Evolutionary conservation across 2,329 filamentous ascomycete species (phyloP), one percentile per base, ranked within the genome.

Genomic region (Tolypocladium ovalisporum): DNA sequence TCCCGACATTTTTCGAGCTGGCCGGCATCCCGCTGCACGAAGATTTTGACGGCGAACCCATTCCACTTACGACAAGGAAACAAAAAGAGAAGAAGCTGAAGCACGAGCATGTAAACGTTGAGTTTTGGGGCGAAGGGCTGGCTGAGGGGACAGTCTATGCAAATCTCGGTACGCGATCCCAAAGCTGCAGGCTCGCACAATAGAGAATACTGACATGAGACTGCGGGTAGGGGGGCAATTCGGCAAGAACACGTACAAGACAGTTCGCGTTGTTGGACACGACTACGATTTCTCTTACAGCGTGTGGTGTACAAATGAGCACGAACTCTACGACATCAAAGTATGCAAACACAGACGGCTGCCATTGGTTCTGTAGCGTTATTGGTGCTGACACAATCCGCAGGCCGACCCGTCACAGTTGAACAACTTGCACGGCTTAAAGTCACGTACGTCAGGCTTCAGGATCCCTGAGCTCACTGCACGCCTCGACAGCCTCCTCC

Each of bases 231-330:
- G 13, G 1, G 36, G 40, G 52, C 3, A 22, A 42, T 0, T 49
- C 8, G 9, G 56, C 2, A 76, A 76, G 58, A 85, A 85, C 61
- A 86, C 82, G 0, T 86, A 86, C 73, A 86, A 86, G 68, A 77
- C 75, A 0, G 62, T 85, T 24, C 76, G 83, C n/a, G 68, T 86
- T 7, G 72, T 83, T 4, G 71, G 76, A 0, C 66, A 76, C 2
- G 68, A 71, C 5, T 88, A 87, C 64, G 82, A 79, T 63, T 66
- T 88, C 6, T 82, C 84, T 60, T 89, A 89, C 63, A 79, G 83
- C 0, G 82, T 87, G 0, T 89, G 85, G 85, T 89, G 86, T 64
- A 86, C 72, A 17, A 83, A 83, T 55, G 84, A 87, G 64, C 80
- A 82, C 57, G 85, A 89, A 66, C 75, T 87, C 2, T 89, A 88